Conservation (phyloP, 441 rosid species). For the Hura crepitans region DNA sequence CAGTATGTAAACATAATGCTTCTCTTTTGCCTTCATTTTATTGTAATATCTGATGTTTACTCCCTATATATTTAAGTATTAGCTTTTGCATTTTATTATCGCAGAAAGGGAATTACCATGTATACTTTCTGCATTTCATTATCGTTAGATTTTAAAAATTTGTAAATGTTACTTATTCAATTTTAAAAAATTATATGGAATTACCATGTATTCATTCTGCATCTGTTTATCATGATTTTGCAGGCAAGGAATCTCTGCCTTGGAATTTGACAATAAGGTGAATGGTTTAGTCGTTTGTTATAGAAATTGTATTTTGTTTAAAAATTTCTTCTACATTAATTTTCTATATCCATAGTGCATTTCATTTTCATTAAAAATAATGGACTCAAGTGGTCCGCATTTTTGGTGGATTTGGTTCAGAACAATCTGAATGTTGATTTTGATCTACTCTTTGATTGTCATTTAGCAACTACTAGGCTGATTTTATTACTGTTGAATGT, state of each 20-base stretch:
- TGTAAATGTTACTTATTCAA: background rate
- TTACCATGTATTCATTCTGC: too few species aligned
- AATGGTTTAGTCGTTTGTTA: background rate
- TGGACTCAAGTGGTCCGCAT: background rate
- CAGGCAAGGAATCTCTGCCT: conserved; percentile 61
- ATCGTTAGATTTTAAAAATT: background rate
- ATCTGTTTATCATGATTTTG: conserved; percentile 22
- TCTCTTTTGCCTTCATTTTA: background rate
- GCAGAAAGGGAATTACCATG: background rate
- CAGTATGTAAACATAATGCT: background rate
- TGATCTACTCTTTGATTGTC: background rate
- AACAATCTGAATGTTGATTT: background rate
- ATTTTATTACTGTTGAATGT: background rate
- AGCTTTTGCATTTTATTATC: background rate
- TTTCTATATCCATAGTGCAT: background rate
- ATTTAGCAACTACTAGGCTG: background rate
- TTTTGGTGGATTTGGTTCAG: background rate
- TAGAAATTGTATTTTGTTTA: background rate
- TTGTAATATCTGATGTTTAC: background rate
- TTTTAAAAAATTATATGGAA: conserved; percentile 10
- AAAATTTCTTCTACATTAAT: background rate
- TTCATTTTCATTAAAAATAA: background rate
- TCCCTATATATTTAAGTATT: background rate
- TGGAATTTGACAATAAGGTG: conserved; percentile 83
- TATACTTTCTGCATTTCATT: too few species aligned